phyloP scores from a whole-genome alignment of 2,329 filamentous ascomycete genomes.

The Trichoderma aggressivum region DNA sequence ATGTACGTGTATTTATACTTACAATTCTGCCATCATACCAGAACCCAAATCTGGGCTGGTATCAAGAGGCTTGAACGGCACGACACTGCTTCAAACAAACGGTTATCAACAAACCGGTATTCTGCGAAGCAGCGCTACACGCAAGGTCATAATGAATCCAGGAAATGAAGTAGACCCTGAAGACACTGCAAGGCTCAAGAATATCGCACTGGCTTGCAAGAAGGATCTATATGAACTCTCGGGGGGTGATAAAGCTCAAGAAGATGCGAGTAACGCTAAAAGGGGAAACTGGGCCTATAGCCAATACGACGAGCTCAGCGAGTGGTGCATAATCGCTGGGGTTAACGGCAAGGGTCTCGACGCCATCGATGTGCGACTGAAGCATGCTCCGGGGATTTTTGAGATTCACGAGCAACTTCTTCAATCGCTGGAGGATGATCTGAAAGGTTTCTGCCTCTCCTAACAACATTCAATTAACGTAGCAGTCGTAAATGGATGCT shows the following conservation, averaged over 20 bases:
- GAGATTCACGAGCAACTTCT: not conserved
- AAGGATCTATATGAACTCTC: not conserved
- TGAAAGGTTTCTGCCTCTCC: not conserved
- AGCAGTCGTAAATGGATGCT: not conserved
- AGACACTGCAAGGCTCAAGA: accelerated
- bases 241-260: not conserved
- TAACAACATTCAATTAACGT: accelerated
- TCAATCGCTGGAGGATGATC: not conserved
- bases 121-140: no score
- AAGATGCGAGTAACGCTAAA: not conserved
- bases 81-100: not conserved
- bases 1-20: not conserved
- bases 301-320: not conserved
- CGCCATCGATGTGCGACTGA: not conserved
- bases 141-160: not conserved
- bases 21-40: not conserved
- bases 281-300: not conserved
- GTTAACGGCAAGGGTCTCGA: not conserved
- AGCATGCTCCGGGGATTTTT: not conserved
- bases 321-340: not conserved
- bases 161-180: not conserved
- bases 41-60: not conserved
- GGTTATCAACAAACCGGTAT: not conserved
- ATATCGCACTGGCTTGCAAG: not conserved
- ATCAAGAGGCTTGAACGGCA: not conserved